Percentiles rank a stretch among this genome's conserved stretches.
phyloP scores from a whole-genome alignment of 1,284 basidiomycete species.

The Naganishia cerealis region DNA sequence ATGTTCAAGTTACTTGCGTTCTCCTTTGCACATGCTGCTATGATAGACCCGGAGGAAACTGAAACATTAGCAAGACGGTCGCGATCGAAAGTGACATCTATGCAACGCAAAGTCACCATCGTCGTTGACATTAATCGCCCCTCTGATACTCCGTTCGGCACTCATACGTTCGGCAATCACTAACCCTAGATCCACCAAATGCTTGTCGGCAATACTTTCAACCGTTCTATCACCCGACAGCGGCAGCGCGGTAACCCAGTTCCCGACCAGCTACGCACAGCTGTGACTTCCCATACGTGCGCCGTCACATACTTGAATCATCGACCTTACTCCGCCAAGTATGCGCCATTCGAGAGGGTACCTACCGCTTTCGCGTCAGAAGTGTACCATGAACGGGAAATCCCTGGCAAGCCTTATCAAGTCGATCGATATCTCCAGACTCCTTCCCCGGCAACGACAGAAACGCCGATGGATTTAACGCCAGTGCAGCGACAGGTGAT shows the following conservation, averaged over 20 bases:
- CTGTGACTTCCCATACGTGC: not conserved
- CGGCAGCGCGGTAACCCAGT: not conserved
- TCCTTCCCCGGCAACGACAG: conserved; percentile 42
- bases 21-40: too few species aligned
- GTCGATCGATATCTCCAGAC: conserved; percentile 14
- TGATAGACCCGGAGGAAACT: not conserved
- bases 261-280: not conserved
- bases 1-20: too few species aligned
- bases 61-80: conserved; percentile 18
- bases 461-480: conserved; percentile 44
- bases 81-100: conserved; percentile 11
- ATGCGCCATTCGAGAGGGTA: conserved; percentile 9
- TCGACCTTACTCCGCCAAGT: conserved; percentile 19
- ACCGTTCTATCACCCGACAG: conserved; percentile 16
- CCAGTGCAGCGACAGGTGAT: conserved; percentile 46
- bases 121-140: not conserved
- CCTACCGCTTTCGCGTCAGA: conserved; percentile 18
- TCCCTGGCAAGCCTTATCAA: conserved; percentile 17
- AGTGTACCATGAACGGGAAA: conserved; percentile 18
- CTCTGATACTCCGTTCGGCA: not conserved
- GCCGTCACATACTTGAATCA: not conserved
- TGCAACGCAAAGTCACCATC: conserved; percentile 3
- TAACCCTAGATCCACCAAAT: not conserved
- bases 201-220: not conserved
- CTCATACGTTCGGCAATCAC: not conserved